A percentile compares a stretch with the other conserved stretches of the same genome.
These are phyloP conservation scores for Dactylellina leptospora DNA, from an alignment of 2,329 filamentous ascomycete genomes.

Conservation along the genomic window DNA sequence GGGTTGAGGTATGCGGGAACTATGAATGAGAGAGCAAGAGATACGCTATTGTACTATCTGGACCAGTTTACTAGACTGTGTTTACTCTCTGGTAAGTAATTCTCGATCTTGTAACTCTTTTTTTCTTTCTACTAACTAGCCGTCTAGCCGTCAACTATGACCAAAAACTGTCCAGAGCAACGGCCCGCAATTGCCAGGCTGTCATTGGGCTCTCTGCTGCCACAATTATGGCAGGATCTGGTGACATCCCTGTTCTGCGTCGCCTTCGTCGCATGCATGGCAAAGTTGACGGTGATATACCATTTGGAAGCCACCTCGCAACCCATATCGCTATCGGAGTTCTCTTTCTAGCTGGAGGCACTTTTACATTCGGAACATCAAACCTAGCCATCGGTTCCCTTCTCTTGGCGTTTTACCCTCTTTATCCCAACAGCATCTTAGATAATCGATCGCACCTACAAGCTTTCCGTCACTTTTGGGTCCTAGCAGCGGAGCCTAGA, in stretches of 20 bases:
- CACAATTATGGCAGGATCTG: conserved; percentile 94
- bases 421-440: conserved; percentile 87
- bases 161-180: conserved; percentile 80
- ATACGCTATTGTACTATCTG: conserved; percentile 83
- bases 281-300: conserved; percentile 80
- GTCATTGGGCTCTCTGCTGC: conserved; percentile 81
- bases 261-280: conserved; percentile 88
- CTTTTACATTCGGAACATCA: conserved; percentile 87
- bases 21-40: conserved; percentile 74
- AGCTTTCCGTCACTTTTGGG: conserved; percentile 97
- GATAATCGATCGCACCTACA: conserved; percentile 96
- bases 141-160: conserved; percentile 73
- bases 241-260: conserved; percentile 84
- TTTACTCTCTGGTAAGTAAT: conserved; percentile 63
- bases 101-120: too few species aligned
- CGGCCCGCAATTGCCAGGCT: conserved; percentile 90
- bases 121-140: conserved; percentile 8
- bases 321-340: conserved; percentile 90
- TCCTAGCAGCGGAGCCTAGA: conserved; percentile 86
- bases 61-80: conserved; percentile 85
- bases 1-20: conserved; percentile 79
- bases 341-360: conserved; percentile 90
- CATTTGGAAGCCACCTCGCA: conserved; percentile 93
- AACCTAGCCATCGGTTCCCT: conserved; percentile 86
- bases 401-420: conserved; percentile 89